Conservation (phyloP, 306 rosid species). For the Aeschynomene evenia region DNA sequence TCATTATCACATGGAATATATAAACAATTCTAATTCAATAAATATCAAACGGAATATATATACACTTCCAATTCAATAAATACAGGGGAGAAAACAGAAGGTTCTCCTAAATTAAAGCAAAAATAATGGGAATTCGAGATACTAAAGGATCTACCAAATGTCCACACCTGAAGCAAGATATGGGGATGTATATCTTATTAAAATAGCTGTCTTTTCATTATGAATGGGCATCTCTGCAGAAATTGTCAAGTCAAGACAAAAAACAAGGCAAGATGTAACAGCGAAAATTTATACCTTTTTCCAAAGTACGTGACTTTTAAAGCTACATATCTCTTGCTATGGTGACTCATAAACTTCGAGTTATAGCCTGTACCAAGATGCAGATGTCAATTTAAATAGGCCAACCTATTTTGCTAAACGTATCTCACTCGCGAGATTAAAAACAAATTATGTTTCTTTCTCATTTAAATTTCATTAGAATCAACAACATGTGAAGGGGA, state of each 20-base stretch:
- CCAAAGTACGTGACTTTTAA: constrained; percentile 90
- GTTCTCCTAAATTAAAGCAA: constrained; percentile 12
- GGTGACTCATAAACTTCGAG: constrained; percentile 43
- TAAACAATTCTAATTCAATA: no score
- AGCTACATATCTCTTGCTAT: constrained; percentile 79
- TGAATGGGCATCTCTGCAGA: not conserved
- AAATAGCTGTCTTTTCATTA: constrained; percentile 13
- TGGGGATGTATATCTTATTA: constrained; percentile 3
- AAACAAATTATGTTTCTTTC: not conserved
- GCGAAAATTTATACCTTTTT: constrained; percentile 55
- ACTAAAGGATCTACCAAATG: constrained; percentile 13
- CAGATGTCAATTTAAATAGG: constrained; percentile 23
- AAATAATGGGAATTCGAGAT: constrained; percentile 13
- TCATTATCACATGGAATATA: not conserved
- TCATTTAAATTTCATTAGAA: constrained; percentile 26
- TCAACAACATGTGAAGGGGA: constrained; percentile 5
- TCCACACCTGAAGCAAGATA: constrained; percentile 27
- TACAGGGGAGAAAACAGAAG: not conserved
- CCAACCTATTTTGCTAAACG: not conserved
- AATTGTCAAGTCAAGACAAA: constrained; percentile 16
- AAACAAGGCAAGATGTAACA: constrained; percentile 18
- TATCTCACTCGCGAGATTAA: constrained; percentile 5
- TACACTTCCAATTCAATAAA: no score
- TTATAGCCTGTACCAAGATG: constrained; percentile 52
- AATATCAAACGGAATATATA: not conserved